These are phyloP conservation scores for Amanita subjunquillea DNA, from an alignment of 768 basidiomycete genomes.

Conservation along the genomic window DNA sequence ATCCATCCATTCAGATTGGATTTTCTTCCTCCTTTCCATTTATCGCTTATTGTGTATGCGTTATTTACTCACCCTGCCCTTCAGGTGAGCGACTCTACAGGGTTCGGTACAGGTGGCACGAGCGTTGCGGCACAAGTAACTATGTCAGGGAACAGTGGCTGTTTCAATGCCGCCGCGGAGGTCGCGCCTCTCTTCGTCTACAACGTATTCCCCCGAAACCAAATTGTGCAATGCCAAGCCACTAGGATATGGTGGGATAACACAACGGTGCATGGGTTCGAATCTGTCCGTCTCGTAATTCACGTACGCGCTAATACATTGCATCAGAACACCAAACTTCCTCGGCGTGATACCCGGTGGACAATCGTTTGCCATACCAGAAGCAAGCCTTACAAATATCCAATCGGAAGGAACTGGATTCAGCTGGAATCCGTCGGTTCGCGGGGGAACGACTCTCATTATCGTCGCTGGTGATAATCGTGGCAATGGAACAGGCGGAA, in stretches of 20 bases:
- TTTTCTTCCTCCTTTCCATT: neutral
- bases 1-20: neutral
- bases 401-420: slow-evolving; percentile 49
- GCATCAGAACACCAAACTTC: slow-evolving; percentile 44
- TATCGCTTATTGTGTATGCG: neutral
- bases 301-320: neutral
- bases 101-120: slow-evolving; percentile 67
- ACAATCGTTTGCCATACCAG: slow-evolving; percentile 57
- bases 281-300: slow-evolving; percentile 1
- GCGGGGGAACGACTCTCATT: slow-evolving; percentile 55
- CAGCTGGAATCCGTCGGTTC: slow-evolving; percentile 53
- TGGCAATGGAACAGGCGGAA: slow-evolving; percentile 63
- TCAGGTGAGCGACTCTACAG: slow-evolving; percentile 24
- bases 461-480: slow-evolving; percentile 58
- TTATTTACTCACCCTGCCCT: neutral
- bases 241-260: slow-evolving; percentile 62
- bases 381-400: slow-evolving; percentile 33
- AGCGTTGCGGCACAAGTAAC: slow-evolving; percentile 53
- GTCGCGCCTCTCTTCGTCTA: slow-evolving; percentile 50
- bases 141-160: slow-evolving; percentile 40
- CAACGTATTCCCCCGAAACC: slow-evolving; percentile 49
- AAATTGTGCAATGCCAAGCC: slow-evolving; percentile 52
- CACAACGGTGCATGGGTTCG: slow-evolving; percentile 42
- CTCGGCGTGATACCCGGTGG: slow-evolving; percentile 75
- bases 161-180: slow-evolving; percentile 40